Evolutionary conservation across 1,284 basidiomycete species (phyloP).

Genomic region (Papiliotrema nemorosa): DNA sequence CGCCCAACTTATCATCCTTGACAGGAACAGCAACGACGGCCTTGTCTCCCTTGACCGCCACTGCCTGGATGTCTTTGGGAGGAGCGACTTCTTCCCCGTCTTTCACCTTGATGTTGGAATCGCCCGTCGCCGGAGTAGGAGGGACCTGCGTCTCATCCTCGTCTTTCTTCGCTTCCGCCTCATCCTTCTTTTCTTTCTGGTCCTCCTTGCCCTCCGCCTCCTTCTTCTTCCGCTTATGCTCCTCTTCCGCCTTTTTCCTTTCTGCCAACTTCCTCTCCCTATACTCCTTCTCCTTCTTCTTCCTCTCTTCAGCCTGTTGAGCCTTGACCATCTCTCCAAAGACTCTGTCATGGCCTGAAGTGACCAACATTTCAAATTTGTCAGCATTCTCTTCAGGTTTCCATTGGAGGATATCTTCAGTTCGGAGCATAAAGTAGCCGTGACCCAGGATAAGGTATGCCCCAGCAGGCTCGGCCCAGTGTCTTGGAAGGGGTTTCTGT

Average conservation of each 20-base stretch:
- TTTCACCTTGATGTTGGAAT: constrained; percentile 1
- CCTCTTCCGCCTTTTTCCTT: constrained; percentile 49
- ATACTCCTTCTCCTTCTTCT: constrained; percentile 51
- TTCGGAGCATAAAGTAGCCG: constrained; percentile 71
- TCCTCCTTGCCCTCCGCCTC: constrained; percentile 7
- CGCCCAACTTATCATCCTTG: neutral
- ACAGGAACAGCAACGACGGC: constrained; percentile 4
- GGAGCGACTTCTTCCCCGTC: constrained; percentile 3
- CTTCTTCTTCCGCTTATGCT: constrained; percentile 14
- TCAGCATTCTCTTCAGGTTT: constrained; percentile 22
- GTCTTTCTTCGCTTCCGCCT: constrained; percentile 1
- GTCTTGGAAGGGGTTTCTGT: constrained; percentile 24
- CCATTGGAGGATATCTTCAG: constrained; percentile 19
- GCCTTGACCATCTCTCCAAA: constrained; percentile 58
- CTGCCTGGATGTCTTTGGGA: constrained; percentile 4
- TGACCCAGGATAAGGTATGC: constrained; percentile 55
- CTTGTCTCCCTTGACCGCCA: constrained; percentile 5
- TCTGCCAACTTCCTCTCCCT: constrained; percentile 51
- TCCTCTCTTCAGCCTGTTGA: constrained; percentile 58
- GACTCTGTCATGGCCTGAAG: constrained; percentile 27
- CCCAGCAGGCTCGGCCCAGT: constrained; percentile 13
- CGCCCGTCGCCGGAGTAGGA: neutral
- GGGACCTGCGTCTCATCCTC: constrained; percentile 6
- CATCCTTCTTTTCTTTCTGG: constrained; percentile 6
- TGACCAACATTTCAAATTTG: constrained; percentile 32